phyloP scores from a whole-genome alignment of 306 rosid genomes.

The Cicer chorassanicum region DNA sequence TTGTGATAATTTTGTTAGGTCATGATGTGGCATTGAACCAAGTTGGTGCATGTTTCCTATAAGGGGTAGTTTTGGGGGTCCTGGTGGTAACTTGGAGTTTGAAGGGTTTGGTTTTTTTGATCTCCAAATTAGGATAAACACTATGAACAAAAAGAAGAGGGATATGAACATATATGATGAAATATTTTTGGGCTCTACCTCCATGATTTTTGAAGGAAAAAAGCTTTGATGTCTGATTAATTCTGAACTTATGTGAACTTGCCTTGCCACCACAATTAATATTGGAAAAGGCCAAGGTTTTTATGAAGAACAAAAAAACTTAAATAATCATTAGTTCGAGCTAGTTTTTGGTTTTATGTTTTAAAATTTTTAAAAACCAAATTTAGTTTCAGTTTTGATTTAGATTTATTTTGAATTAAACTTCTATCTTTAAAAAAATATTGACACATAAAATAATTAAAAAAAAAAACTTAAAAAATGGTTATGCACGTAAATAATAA shows the following conservation, averaged over 20 bases:
- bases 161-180: slow-evolving; percentile 19
- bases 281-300: not conserved
- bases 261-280: not conserved
- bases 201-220: slow-evolving; percentile 38
- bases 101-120: slow-evolving; percentile 41
- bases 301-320: not conserved
- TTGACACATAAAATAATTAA: too few species aligned
- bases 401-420: too few species aligned
- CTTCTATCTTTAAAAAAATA: too few species aligned
- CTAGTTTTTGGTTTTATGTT: too few species aligned
- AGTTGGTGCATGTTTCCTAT: slow-evolving; percentile 50
- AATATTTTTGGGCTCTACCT: not conserved
- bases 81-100: slow-evolving; percentile 48
- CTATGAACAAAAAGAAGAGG: slow-evolving; percentile 41
- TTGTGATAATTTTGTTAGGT: slow-evolving; percentile 34
- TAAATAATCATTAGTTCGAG: not conserved
- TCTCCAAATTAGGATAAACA: slow-evolving; percentile 33
- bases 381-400: too few species aligned
- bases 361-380: too few species aligned
- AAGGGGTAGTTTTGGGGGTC: slow-evolving; percentile 46
- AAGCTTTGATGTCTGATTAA: not conserved
- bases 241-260: not conserved
- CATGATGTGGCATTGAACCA: slow-evolving; percentile 38
- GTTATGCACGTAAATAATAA: too few species aligned
- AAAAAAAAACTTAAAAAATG: too few species aligned